Conservation (phyloP, 768 basidiomycete genomes). For the Lentinula sp. region DNA sequence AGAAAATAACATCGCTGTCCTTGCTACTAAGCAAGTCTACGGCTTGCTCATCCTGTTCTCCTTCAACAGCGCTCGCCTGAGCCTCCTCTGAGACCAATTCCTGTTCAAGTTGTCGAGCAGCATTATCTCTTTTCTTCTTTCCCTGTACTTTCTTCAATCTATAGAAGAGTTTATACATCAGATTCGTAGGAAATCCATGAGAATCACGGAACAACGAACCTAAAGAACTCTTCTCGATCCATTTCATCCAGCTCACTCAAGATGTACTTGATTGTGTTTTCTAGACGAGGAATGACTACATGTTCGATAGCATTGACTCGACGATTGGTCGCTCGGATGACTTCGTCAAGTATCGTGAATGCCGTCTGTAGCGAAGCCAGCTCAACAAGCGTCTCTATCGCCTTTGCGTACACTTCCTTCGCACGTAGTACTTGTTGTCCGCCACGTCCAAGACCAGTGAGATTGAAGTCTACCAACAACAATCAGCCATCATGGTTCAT, state of each 20-base stretch:
- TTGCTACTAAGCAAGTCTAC: conserved; percentile 77
- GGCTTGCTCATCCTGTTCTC: conserved; percentile 29
- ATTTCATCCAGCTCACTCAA: conserved; percentile 97
- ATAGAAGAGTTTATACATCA: conserved; percentile 8
- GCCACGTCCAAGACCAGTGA: conserved; percentile 94
- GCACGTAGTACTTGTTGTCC: conserved; percentile 93
- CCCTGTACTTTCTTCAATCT: conserved; percentile 96
- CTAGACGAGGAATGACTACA: conserved; percentile 89
- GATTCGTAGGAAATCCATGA: not conserved
- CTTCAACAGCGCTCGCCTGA: conserved; percentile 17
- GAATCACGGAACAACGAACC: conserved; percentile 32
- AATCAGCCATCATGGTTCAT: no score
- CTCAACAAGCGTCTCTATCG: conserved; percentile 94
- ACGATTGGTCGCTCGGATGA: conserved; percentile 98
- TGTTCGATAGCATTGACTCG: conserved; percentile 99
- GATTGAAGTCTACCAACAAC: conserved; percentile 71
- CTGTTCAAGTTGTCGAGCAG: conserved; percentile 22
- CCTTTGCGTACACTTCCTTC: conserved; percentile 98
- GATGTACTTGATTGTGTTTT: conserved; percentile 98
- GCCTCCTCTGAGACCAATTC: conserved; percentile 19
- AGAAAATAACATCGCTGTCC: conserved; percentile 94
- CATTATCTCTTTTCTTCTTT: conserved; percentile 88
- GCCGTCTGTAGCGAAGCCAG: conserved; percentile 96
- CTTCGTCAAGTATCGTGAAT: conserved; percentile 97
- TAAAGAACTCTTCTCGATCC: conserved; percentile 94